Conservation (phyloP, 208 protist species). For the Borovskyia barvae region DNA sequence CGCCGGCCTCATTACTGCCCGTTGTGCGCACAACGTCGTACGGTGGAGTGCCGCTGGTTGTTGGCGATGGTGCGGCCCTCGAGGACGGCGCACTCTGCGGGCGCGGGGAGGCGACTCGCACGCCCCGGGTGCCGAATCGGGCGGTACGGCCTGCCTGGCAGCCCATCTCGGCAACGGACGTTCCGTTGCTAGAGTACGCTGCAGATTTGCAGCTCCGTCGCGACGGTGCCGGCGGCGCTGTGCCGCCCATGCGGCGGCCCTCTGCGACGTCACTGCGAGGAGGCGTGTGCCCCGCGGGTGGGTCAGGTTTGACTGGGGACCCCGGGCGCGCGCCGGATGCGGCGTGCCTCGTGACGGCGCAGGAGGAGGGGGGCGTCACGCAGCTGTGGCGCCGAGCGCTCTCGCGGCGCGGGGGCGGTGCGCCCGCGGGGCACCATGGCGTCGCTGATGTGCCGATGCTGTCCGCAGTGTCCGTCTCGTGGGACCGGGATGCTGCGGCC, state of each 20-base stretch:
- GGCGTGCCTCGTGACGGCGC: conserved; percentile 15
- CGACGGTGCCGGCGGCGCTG: not conserved
- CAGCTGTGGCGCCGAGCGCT: conserved; percentile 51
- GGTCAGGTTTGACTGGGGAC: too few relatives aligned
- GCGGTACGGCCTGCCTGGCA: conserved; percentile 50
- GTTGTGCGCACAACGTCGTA: conserved; percentile 26
- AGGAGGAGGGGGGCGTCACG: conserved; percentile 51
- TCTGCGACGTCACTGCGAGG: too few relatives aligned
- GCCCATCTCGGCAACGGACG: conserved; percentile 46
- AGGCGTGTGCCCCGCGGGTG: too few relatives aligned
- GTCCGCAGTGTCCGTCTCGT: too few relatives aligned
- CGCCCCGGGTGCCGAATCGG: too few relatives aligned
- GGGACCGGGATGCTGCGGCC: too few relatives aligned
- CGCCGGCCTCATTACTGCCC: conserved; percentile 32
- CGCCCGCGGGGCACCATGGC: too few relatives aligned
- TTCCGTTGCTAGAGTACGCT: conserved; percentile 50
- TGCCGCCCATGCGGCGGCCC: not conserved
- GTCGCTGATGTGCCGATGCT: too few relatives aligned
- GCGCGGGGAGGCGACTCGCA: too few relatives aligned
- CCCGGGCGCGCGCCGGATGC: not conserved
- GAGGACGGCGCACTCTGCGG: not conserved
- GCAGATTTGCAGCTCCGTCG: conserved; percentile 41
- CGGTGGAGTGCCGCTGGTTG: conserved; percentile 7
- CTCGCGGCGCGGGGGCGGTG: not conserved
- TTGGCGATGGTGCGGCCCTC: not conserved